Base-by-base conservation (phyloP, 768 basidiomycete genomes). In the Suillus placidus region DNA sequence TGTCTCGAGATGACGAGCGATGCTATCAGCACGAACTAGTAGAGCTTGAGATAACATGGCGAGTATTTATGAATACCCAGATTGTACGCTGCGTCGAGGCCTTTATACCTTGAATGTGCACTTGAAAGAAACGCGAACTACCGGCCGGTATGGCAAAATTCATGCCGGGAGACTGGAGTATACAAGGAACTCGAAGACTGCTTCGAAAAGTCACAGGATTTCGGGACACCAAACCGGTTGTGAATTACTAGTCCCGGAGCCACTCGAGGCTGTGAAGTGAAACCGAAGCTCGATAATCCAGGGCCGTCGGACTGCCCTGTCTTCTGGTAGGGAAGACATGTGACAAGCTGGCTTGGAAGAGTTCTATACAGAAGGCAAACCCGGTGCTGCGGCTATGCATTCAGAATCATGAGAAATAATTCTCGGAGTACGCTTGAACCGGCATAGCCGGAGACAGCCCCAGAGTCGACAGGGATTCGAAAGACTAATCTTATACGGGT, bases 1-100 rank as follows among this genome's bases (percentile, higher is more conserved):
- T 1, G 72, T 73, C 32, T 64, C 42, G 37, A 72, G 30, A 47
- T 73, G 72, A 18, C 3, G 58, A 42, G 58, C 18, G 58, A 60
- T 60, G 58, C 58, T 60, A 42, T 30, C 58, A 60, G 26, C 18
- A n/a, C 58, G 58, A 20, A 3, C 38, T 42, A 12, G 20, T 2
- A 30, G 12, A 10, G 26, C 40, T 60, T 60, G 38, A 42, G 58
- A 42, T 10, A 60, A 16, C 58, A 60, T 60, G 1, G 8, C 12
- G 26, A 40, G 1, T 42, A 12, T 37, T 6, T 26, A 3, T 26
- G 38, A 40, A 42, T 42, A 26, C 18, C 8, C 1, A 30, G 14
- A 6, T 42, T 42, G 10, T 30, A 30, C 13, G 40, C 3, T 20
- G 26, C 1, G 18, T 42, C 26, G 26, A 42, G 26, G 18, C 38